Percentiles rank a stretch among this genome's conserved stretches.
phyloP scores from a whole-genome alignment of 805 yeast species.

The Suhomyces sp. region DNA sequence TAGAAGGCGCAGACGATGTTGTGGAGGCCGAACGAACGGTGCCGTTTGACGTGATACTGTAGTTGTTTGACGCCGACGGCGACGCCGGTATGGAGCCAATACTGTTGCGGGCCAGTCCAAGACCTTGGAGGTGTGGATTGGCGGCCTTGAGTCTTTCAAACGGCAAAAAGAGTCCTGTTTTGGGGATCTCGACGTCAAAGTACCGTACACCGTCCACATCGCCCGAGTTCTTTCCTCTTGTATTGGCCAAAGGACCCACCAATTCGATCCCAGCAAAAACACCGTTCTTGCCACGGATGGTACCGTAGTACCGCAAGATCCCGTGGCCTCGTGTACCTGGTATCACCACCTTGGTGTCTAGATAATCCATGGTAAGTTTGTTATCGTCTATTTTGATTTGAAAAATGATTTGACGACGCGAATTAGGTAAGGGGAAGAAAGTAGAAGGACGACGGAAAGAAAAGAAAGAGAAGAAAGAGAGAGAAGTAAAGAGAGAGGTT shows the following conservation, averaged over 20 bases:
- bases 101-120: background rate
- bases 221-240: constrained; percentile 85
- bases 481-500: background rate
- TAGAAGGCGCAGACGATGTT: background rate
- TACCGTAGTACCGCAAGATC: constrained; percentile 65
- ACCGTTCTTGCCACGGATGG: constrained; percentile 68
- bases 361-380: constrained; percentile 14
- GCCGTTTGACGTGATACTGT: background rate
- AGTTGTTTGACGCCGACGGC: background rate
- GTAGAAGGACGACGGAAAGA: background rate
- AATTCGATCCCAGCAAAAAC: constrained; percentile 86
- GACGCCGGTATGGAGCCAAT: background rate
- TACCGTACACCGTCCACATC: constrained; percentile 67
- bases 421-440: background rate
- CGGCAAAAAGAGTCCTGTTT: constrained; percentile 74
- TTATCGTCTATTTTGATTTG: background rate
- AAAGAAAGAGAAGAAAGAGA: no score
- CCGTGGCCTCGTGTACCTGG: constrained; percentile 73
- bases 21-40: background rate
- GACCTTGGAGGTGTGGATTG: constrained; percentile 27
- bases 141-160: constrained; percentile 42
- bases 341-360: constrained; percentile 40
- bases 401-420: background rate
- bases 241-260: constrained; percentile 53
- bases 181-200: constrained; percentile 60